phyloP scores from a whole-genome alignment of 352 stramenopile species.

The Aphanomyces invadans region DNA sequence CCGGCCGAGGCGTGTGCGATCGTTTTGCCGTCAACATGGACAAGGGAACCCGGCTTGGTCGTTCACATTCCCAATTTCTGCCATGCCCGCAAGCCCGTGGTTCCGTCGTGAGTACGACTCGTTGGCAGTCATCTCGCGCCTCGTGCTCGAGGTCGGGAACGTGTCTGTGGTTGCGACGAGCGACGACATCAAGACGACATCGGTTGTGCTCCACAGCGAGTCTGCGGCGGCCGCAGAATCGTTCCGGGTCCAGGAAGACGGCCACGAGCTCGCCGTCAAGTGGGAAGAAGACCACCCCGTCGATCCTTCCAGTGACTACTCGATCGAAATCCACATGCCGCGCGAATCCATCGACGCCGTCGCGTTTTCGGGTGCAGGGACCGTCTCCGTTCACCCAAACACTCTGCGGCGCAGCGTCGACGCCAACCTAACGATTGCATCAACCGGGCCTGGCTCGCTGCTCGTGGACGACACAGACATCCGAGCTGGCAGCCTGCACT shows the following conservation, averaged over 20 bases:
- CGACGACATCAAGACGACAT: neutral
- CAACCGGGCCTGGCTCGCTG: neutral
- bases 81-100: neutral
- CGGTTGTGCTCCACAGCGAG: neutral
- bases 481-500: neutral
- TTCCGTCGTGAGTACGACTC: constrained; percentile 1
- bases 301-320: neutral
- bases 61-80: neutral
- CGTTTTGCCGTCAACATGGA: too few species aligned
- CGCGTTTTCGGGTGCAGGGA: neutral
- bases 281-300: neutral
- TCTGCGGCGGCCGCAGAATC: neutral
- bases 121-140: neutral
- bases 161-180: neutral
- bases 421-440: neutral
- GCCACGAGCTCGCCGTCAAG: neutral
- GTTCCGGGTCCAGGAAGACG: neutral
- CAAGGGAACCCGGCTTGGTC: too few species aligned
- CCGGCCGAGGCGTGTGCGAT: too few species aligned
- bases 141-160: neutral
- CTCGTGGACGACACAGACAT: neutral
- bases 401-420: neutral
- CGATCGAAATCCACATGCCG: constrained; percentile 3
- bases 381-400: neutral
- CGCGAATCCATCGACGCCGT: neutral